Base-by-base conservation (phyloP, 495 filamentous ascomycete genomes). In the Aspergillus steynii region DNA sequence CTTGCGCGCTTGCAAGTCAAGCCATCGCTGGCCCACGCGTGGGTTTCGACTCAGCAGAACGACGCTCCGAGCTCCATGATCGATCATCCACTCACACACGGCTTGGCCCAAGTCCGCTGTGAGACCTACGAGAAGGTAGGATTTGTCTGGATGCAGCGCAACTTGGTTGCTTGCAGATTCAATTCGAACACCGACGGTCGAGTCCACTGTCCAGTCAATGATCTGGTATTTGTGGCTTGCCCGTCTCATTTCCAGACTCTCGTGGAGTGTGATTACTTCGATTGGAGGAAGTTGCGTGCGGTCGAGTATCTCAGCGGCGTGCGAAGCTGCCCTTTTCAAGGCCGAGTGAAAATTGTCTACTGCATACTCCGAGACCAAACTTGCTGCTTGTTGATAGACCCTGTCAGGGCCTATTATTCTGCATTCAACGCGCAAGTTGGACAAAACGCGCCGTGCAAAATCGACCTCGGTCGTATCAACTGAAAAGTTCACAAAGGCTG, bases 61-160 rank as follows among this genome's bases (percentile, higher is more conserved):
- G 9, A 42, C 37, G 4, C 14, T 42, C 3, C 37, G 37, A 15
- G 37, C 37, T 42, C 37, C 37, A 42, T 42, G 37, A 10, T 42
- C 9, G 12, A 42, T 42, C 14, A 28, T 55, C 50, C n/a, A 46
- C 52, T 28, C 26, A 15, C 42, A 50, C 9, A 58, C 46, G 4
- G 46, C 29, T 32, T 58, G 56, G 37, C 56, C 56, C 6, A 58
- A 31, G 28, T 50, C 56, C 4, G 46, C 56, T 27, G 56, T 58
- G n/a, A 49, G 32, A 7, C 56, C 56, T 12, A 58, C 34, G 3
- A 58, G 56, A n/a, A 58, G 56, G 42, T 58, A 58, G 4, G 56
- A 50, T 12, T 31, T 42, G 12, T 14, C 37, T 42, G 37, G 12
- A 4, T 42, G 12, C 9, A 42, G 37, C 9, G 1, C 9, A 10